phyloP scores from a whole-genome alignment of 2,329 filamentous ascomycete species.

The Aspergillus hortae region DNA sequence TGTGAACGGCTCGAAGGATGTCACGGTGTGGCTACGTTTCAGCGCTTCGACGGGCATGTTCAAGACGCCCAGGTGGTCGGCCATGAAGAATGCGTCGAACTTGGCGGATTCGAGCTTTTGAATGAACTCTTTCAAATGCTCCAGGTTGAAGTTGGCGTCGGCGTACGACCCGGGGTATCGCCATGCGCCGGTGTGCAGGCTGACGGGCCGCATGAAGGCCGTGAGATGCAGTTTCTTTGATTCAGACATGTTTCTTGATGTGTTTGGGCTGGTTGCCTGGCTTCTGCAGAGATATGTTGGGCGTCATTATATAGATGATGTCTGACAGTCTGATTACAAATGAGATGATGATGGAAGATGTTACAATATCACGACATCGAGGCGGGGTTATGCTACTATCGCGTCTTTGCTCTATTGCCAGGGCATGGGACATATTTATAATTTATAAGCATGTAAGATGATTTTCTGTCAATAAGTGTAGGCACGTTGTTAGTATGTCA shows the following conservation, averaged over 20 bases:
- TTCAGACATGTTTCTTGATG: slow-evolving; percentile 4
- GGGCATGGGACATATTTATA: too few relatives aligned
- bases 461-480: too few relatives aligned
- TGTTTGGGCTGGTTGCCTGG: too few relatives aligned
- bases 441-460: background rate
- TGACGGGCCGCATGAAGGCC: slow-evolving; percentile 58
- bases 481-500: too few relatives aligned
- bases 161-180: slow-evolving; percentile 53
- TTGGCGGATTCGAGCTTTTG: slow-evolving; percentile 53
- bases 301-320: background rate
- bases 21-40: slow-evolving; percentile 56
- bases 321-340: background rate
- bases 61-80: slow-evolving; percentile 52
- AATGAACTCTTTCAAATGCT: slow-evolving; percentile 52
- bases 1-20: slow-evolving; percentile 56
- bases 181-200: slow-evolving; percentile 56
- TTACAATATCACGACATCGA: background rate
- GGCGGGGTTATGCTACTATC: background rate
- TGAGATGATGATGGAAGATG: background rate
- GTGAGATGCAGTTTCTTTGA: slow-evolving; percentile 49
- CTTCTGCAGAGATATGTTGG: background rate
- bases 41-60: slow-evolving; percentile 58
- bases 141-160: slow-evolving; percentile 58
- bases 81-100: slow-evolving; percentile 58
- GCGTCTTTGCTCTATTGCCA: too few relatives aligned